Percentiles rank a stretch among this genome's conserved stretches.
Conservation (phyloP, 306 rosid species). For the Arachis stenosperma region DNA sequence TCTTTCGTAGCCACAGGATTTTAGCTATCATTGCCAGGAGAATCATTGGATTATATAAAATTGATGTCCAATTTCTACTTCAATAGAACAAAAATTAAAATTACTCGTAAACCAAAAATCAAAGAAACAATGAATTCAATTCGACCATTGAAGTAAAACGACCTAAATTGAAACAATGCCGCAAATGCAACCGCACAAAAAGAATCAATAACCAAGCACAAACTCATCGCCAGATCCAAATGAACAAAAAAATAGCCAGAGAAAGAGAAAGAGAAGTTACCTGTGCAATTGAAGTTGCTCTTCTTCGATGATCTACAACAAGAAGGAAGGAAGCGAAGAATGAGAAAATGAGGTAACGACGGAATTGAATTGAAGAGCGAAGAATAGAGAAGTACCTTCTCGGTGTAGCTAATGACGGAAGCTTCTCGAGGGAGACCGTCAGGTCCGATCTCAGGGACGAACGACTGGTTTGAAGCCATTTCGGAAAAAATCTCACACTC, state of each 20-base stretch:
- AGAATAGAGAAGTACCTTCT: conserved; percentile 57
- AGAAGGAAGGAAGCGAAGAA: conserved; percentile 1
- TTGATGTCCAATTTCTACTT: conserved; percentile 18
- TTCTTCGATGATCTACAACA: conserved; percentile 74
- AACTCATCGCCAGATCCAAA: conserved; percentile 38
- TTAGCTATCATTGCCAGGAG: conserved; percentile 9
- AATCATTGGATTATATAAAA: neutral
- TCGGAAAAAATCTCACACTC: conserved; percentile 22
- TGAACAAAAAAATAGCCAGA: neutral
- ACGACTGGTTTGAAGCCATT: conserved; percentile 72
- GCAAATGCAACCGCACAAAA: conserved; percentile 4
- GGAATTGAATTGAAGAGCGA: neutral
- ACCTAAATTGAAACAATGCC: conserved; percentile 28
- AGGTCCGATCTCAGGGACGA: conserved; percentile 83
- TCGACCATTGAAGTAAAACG: neutral
- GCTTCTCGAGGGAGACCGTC: conserved; percentile 85
- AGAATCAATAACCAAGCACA: conserved; percentile 1
- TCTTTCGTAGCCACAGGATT: conserved; percentile 9
- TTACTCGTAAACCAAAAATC: neutral
- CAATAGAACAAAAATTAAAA: neutral
- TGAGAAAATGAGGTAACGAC: conserved; percentile 6
- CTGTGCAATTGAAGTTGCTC: conserved; percentile 78
- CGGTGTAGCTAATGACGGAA: conserved; percentile 81
- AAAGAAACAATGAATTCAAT: conserved; percentile 6
- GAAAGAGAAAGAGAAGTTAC: conserved; percentile 50